phyloP scores from a whole-genome alignment of 192 early-diverging fungal genomes.

The Obelidium mucronatum region DNA sequence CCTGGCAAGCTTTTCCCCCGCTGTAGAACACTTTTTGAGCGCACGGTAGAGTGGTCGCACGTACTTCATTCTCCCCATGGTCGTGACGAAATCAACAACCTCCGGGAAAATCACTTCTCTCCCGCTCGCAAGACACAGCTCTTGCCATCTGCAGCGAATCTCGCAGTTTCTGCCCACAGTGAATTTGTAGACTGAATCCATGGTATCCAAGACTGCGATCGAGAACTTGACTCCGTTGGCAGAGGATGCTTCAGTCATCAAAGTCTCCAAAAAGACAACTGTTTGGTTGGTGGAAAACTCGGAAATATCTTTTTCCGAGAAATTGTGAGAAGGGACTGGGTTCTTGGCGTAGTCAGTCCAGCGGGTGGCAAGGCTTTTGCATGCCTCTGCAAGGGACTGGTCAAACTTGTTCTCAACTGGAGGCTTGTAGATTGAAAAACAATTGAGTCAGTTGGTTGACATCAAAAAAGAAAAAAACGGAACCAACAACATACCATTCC shows the following conservation, averaged over 20 bases:
- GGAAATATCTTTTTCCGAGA: constrained; percentile 69
- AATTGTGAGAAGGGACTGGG: constrained; percentile 51
- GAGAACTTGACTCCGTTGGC: constrained; percentile 58
- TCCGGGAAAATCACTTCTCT: constrained; percentile 78
- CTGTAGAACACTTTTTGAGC: constrained; percentile 5
- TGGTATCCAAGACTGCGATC: constrained; percentile 61
- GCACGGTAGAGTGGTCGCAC: constrained; percentile 77
- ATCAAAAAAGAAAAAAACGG: not conserved
- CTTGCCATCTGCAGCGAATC: constrained; percentile 87
- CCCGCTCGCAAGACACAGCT: constrained; percentile 76
- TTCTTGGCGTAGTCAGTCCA: constrained; percentile 25
- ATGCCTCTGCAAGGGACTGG: constrained; percentile 80
- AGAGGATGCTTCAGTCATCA: constrained; percentile 65
- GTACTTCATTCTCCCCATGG: constrained; percentile 95
- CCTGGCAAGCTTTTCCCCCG: constrained; percentile 63
- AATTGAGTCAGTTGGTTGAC: not conserved
- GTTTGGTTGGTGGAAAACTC: constrained; percentile 78
- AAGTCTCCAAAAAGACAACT: constrained; percentile 84
- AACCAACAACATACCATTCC: constrained; percentile 75
- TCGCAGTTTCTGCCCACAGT: constrained; percentile 81
- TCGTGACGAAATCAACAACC: constrained; percentile 82
- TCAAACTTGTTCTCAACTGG: constrained; percentile 87
- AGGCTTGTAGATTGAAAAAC: constrained; percentile 49
- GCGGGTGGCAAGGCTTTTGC: constrained; percentile 76
- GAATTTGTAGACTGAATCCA: constrained; percentile 80